phyloP scores from a whole-genome alignment of 441 rosid genomes.

The Jatropha multifida region DNA sequence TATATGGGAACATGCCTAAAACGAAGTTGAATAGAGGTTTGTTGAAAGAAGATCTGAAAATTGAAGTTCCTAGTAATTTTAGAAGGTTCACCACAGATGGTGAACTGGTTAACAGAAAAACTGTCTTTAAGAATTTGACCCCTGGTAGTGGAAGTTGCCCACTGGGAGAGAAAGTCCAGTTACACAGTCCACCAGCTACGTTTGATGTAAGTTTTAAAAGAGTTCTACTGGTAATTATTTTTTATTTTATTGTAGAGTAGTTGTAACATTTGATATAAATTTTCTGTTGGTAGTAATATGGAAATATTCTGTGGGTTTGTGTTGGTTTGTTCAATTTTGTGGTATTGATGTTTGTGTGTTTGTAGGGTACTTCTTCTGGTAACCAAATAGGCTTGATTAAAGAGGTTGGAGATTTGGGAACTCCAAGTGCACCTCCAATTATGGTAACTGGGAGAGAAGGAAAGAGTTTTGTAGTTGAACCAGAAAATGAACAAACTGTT shows the following conservation, averaged over 20 bases:
- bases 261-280: neutral
- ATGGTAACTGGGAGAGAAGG: slow-evolving; percentile 53
- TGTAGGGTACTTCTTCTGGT: slow-evolving; percentile 44
- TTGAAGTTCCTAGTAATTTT: slow-evolving; percentile 55
- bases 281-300: neutral
- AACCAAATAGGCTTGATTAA: slow-evolving; percentile 27
- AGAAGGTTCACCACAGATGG: slow-evolving; percentile 60
- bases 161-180: slow-evolving; percentile 46
- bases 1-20: slow-evolving; percentile 31
- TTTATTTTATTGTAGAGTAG: neutral
- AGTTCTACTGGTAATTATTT: neutral
- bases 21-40: slow-evolving; percentile 57
- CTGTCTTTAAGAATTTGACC: slow-evolving; percentile 31
- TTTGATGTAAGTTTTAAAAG: slow-evolving; percentile 16
- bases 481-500: slow-evolving; percentile 35
- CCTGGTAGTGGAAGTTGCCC: slow-evolving; percentile 39
- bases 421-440: slow-evolving; percentile 95
- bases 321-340: neutral
- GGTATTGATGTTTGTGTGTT: slow-evolving; percentile 16
- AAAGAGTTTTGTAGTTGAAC: slow-evolving; percentile 39
- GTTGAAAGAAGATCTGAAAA: slow-evolving; percentile 57
- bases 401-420: slow-evolving; percentile 57
- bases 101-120: slow-evolving; percentile 37
- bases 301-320: neutral
- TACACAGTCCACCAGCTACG: slow-evolving; percentile 41